These are phyloP conservation scores for Endogone sp. DNA, from an alignment of 192 early-diverging fungal genomes.

Conservation along the genomic window DNA sequence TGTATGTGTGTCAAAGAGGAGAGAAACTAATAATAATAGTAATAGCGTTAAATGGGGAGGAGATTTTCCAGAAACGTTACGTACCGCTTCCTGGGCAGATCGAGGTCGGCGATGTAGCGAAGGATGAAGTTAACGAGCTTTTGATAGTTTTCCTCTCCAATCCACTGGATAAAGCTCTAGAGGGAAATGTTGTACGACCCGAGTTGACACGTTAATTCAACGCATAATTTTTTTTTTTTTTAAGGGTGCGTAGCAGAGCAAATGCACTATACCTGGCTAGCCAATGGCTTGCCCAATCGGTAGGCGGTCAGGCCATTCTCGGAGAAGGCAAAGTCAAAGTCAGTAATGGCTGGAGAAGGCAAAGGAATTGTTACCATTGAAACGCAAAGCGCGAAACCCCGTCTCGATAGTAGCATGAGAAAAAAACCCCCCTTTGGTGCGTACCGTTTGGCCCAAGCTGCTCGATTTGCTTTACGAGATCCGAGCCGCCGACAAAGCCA, in stretches of 20 bases:
- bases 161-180: slow-evolving; percentile 86
- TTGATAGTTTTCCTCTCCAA: slow-evolving; percentile 93
- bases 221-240: too few species aligned
- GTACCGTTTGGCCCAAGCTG: slow-evolving; percentile 85
- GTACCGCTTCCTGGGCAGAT: slow-evolving; percentile 91
- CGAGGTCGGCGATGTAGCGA: slow-evolving; percentile 91
- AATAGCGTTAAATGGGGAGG: background rate
- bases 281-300: slow-evolving; percentile 64
- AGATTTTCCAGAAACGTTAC: slow-evolving; percentile 5
- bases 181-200: too few species aligned
- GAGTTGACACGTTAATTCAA: too few species aligned
- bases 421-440: slow-evolving; percentile 3
- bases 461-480: slow-evolving; percentile 91
- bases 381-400: background rate
- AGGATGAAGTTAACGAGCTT: slow-evolving; percentile 91
- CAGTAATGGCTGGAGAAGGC: slow-evolving; percentile 57
- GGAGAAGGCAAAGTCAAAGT: slow-evolving; percentile 95
- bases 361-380: slow-evolving; percentile 1
- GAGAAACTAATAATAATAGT: background rate
- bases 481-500: slow-evolving; percentile 97
- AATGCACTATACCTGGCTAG: slow-evolving; percentile 51
- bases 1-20: background rate
- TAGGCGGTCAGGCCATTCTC: slow-evolving; percentile 98
- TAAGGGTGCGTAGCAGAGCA: background rate
- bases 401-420: background rate